Evolutionary conservation across 192 early-diverging fungal species (phyloP), one percentile per base, ranked within the genome.

Genomic region (Coemansia sp.): DNA sequence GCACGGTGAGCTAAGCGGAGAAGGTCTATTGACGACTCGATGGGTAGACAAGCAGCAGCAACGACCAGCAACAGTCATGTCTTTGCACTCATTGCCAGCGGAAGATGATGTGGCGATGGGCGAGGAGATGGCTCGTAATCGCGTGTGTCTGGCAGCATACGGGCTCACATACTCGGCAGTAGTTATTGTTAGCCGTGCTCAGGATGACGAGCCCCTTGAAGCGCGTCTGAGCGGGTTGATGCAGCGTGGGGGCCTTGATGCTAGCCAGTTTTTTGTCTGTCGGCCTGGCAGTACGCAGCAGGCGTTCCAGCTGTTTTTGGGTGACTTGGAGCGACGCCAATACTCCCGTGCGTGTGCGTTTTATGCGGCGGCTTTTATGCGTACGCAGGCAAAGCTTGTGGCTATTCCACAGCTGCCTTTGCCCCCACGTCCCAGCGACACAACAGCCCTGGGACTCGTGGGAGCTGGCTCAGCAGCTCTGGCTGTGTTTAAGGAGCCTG

Each of bases 51-150:
- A 78, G 58, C 70, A 59, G 50, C 73, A 78, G 70, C 70, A 65
- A 27, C 66, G 79, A 11, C 79, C 79, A 3, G 67, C 74, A 15
- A 64, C 68, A 2, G 65, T 82, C 1, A 11, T 82, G 11, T 82
- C 79, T 2, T 39, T 82, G 39, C 79, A 82, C 15, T 49, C 65
- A 61, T 55, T 82, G n/a, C 32, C 24, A 12, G 63, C 38, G 5
- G 64, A 30, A 11, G 64, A 55, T n/a, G 70, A 78, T n/a, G 29
- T 59, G 15, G 34, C 24, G 56, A 15, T 69, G 29, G 69, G 53
- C 9, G 70, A 67, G 35, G 79, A 76, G 29, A 50, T 82, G 22
- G 79, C 79, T 59, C 79, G 79, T 65, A 76, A 73, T 49, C 74
- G 79, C 37, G 70, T 82, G 22, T 82, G 79, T 8, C 11, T 73